Base-by-base conservation (phyloP, 1,139 yeast genomes). In the Kodamaea alishanica region DNA sequence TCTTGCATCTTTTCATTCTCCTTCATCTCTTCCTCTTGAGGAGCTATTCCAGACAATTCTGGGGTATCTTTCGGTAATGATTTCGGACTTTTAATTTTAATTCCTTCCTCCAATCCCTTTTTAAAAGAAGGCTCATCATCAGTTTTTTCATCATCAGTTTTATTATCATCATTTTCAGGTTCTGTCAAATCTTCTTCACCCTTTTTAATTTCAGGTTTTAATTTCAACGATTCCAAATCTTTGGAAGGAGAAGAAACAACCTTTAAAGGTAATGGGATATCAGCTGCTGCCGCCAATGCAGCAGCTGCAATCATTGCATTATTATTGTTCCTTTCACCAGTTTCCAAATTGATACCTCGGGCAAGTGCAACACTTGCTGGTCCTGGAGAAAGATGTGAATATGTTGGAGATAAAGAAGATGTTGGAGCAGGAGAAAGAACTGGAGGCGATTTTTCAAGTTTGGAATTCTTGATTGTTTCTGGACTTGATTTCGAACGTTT, bases 271-370 rank as follows among this genome's bases (percentile, higher is more conserved):
- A 81, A 52, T 1, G 86, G 86, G 6, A 75, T 71, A 34, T 79
- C 84, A 6, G 85, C 85, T 1, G 86, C 87, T 0, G 82, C 85
- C 1, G 86, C 85, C 37, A 80, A 63, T 0, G 86, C 86, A 7
- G 85, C 86, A 2, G 86, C 86, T 0, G 86, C 87, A 23, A 80
- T 79, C 43, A 71, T 69, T 1, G 83, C 84, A 51, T 78, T 79
- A 43, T 65, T 61, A 27, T 54, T 63, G 41, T 61, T 65, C 36
- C 73, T 43, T 44, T 62, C 63, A 2, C 70, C 68, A 5, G 63
- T 59, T 33, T 61, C 66, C 30, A 60, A 51, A 47, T 65, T 66
- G 24, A 65, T 66, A 0, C 75, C 75, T 28, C 72, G 51, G 0
- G 77, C 70, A 11, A 75, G 50, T 0, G 74, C 70, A 9, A 77